Base-by-base conservation (phyloP, 805 yeast genomes). In the Wickerhamiella hasegawae region DNA sequence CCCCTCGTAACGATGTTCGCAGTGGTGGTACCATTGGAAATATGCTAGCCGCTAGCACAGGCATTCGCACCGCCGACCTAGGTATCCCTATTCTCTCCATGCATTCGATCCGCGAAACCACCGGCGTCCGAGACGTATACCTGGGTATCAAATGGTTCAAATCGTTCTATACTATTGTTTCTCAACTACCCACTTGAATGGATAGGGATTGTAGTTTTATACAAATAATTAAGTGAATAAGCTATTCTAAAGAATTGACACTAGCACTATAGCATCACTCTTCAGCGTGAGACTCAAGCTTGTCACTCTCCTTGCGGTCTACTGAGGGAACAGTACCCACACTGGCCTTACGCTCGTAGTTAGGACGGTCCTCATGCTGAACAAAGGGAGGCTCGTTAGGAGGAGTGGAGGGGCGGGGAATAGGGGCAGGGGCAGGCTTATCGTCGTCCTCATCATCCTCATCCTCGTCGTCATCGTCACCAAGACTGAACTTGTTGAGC, bases 11-110 rank as follows among this genome's bases (percentile, higher is more conserved):
- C 57, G 84, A 75, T 51, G 69, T 81, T 4, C 68, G 85, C 50
- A 74, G 84, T 2, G 94, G 94, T 24, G 87, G 90, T 18, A 80
- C 93, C 20, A 80, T 81, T 52, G 94, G 94, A 0, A 92, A 71
- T 54, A 46, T 63, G 47, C 37, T 58, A 5, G 47, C 60, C 3
- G 42, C 60, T 3, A 38, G 47, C 16, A 58, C 56, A 49, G 71
- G 72, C 6, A 45, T 57, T 38, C 47, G 59, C 18, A 44, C 56
- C 47, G 66, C 79, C 38, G 94, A 81, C 50, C 58, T 79, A 44
- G 94, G 94, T 38, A 76, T 81, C 46, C 75, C 92, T 1, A 87
- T 80, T 55, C 62, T 77, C 47, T 71, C 85, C 3, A 81, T 81
- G 94, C 94, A 81, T 55, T 74, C 84, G 32, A 77, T 81, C 44